Base-by-base conservation (phyloP, 2,329 filamentous ascomycete species). In the Neofusicoccum umdonicola region DNA sequence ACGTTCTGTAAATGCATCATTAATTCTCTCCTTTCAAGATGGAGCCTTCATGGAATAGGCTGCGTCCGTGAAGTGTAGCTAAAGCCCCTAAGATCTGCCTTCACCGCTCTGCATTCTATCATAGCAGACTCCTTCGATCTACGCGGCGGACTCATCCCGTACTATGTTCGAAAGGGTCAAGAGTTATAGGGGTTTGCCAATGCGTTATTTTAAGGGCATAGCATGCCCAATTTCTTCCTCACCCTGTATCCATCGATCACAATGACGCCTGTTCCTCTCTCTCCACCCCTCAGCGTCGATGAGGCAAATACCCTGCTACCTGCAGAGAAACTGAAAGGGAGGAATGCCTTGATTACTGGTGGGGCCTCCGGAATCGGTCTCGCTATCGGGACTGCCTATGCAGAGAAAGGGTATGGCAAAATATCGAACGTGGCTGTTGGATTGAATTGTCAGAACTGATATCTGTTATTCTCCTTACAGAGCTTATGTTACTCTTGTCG, bases 401-500 rank as follows among this genome's bases (percentile, higher is more conserved):
- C 62, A 15, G 51, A 64, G 44, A 64, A 48, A 6, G 62, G 62
- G 62, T 57, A 34, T 3, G 9, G 13, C 11, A 17, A 11, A 22
- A 4, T 7, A 13, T 12, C 27, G 27, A 31, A 31, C 27, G 27
- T 31, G 27, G 27, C 27, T 7, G 27, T 31, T 7, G 27, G 27
- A 7, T 31, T 7, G 27, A 7, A 31, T 3, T 11, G 11, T 11
- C 11, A 39, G 37, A 15, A 39, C 37, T 15, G 2, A 39, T 3
- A 1, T 11, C 9, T 9, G 8, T 9, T 11, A 39, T 15, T 9
- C 9, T 39, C 37, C 13, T 47, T 27, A 13, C 15, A 66, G 72
- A 8, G 71, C 69, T 27, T 45, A 69, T 15, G 69, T 74, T 17
- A 73, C 72, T 2, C 67, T 74, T 2, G 68, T 69, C 3, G 72